Base-by-base conservation (phyloP, 306 rosid genomes). In the Cicer yamashitae region DNA sequence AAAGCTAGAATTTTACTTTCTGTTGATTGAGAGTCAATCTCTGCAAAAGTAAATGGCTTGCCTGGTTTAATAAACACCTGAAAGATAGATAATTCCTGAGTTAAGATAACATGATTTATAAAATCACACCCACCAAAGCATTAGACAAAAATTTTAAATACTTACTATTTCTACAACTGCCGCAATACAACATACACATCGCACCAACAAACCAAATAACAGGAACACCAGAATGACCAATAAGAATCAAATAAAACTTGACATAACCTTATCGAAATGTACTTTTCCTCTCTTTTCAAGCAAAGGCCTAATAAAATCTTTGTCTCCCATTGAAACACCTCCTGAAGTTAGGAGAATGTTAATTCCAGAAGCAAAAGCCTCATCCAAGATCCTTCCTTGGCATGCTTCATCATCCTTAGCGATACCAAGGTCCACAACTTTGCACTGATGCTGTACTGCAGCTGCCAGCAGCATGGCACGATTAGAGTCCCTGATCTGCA, bases 301-400 rank as follows among this genome's bases (percentile, higher is more conserved):
- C 87, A 89, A 84, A 37, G 96, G 93, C 86, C 86, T 91, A 72
- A 91, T 88, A 81, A 84, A 94, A 85, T 94, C 98, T 89, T 67
- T 94, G 89, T 94, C 97, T 82, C 96, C 98, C 98, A 91, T 91
- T 39, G 98, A 91, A 85, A 94, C 97, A 71, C 98, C 98, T 63
- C 98, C 98, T 75, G 98, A 91, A 86, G 97, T 88, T 57, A 94
- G 77, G 81, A 94, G 96, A 86, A 94, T 86, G 66, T 94, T 70
- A 72, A 84, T 82, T 67, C 94, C 97, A 81, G 97, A 70, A 71
- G 90, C 84, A 77, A 91, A 80, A 70, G 89, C 97, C 81, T 87
- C 60, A 77, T 90, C 88, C 82, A 91, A 85, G 77, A 87, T 84
- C 79, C 81, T 85, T 79, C 81, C 96, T 10, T 87, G 96, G 77